Evolutionary conservation across 192 early-diverging fungal species (phyloP).

Genomic region (Podochytrium sp.): DNA sequence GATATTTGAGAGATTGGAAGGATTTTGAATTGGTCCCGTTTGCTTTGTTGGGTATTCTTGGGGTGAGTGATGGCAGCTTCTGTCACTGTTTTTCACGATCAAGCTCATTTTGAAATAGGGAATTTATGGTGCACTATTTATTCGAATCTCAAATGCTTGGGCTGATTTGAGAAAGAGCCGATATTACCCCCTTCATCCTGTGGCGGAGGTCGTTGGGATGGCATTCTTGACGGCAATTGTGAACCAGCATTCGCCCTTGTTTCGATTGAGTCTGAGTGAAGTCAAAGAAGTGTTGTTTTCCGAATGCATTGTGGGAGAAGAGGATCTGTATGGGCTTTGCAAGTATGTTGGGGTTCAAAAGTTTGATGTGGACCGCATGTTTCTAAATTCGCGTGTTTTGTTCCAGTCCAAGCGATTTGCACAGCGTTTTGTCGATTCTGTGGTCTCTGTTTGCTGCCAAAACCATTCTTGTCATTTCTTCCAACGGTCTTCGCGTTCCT

Average conservation of each 20-base stretch:
- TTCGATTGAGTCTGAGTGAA: conserved; percentile 22
- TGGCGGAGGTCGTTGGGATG: conserved; percentile 46
- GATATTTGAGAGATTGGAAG: conserved; percentile 88
- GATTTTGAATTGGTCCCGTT: conserved; percentile 76
- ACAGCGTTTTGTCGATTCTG: conserved; percentile 25
- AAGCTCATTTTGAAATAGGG: conserved; percentile 23
- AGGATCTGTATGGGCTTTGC: conserved; percentile 34
- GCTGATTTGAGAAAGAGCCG: conserved; percentile 21
- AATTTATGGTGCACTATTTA: conserved; percentile 52
- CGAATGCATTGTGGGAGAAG: conserved; percentile 34
- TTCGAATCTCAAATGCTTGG: conserved; percentile 32
- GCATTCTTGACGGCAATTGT: conserved; percentile 43
- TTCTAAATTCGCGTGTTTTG: too few relatives aligned
- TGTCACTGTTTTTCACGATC: not conserved
- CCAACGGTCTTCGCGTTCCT: conserved; percentile 68
- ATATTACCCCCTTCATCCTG: conserved; percentile 21
- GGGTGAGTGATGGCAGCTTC: conserved; percentile 51
- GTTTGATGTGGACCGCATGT: not conserved
- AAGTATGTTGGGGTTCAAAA: conserved; percentile 24
- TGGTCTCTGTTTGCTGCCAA: conserved; percentile 23
- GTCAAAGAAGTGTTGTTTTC: conserved; percentile 41
- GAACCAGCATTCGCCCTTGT: conserved; percentile 29
- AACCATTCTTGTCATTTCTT: conserved; percentile 28
- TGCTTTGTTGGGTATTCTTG: conserved; percentile 73
- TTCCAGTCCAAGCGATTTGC: not conserved